A percentile compares a stretch with the other conserved stretches of the same genome.
Evolutionary conservation across 441 rosid genomes (phyloP).

Genomic region (Theobroma grandiflorum): DNA sequence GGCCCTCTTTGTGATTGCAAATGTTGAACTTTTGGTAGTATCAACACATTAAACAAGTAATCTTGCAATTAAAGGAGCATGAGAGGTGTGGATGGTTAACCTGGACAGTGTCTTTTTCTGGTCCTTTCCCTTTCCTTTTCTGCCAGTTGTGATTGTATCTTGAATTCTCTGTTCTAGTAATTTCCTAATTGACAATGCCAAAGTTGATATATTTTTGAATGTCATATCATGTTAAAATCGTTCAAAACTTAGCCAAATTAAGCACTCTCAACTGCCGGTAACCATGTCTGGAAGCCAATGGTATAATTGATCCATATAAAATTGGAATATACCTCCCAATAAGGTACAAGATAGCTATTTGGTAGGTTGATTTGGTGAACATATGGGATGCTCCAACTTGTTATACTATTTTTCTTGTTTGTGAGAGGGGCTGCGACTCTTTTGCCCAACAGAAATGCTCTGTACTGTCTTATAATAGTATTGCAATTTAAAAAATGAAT

Average conservation of each 20-base stretch:
- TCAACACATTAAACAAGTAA: background rate
- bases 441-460: background rate
- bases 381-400: background rate
- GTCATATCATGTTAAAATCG: background rate
- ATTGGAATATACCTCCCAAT: background rate
- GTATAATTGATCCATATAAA: no score
- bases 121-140: background rate
- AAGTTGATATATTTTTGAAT: background rate
- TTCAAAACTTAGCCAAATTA: background rate
- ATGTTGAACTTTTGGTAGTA: background rate
- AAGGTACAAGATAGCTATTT: background rate
- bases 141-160: background rate
- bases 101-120: background rate
- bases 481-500: background rate
- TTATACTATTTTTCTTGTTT: background rate
- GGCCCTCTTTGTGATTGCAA: background rate
- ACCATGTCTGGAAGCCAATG: background rate
- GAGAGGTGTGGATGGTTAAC: no score
- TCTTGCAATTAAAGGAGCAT: background rate
- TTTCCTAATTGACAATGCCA: background rate
- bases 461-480: background rate
- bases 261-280: background rate
- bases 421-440: background rate
- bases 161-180: background rate
- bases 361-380: background rate